A percentile compares a stretch with the other conserved stretches of the same genome.
These are phyloP conservation scores for Linnemannia hyalina DNA, from an alignment of 192 early-diverging fungal species.

Conservation along the genomic window DNA sequence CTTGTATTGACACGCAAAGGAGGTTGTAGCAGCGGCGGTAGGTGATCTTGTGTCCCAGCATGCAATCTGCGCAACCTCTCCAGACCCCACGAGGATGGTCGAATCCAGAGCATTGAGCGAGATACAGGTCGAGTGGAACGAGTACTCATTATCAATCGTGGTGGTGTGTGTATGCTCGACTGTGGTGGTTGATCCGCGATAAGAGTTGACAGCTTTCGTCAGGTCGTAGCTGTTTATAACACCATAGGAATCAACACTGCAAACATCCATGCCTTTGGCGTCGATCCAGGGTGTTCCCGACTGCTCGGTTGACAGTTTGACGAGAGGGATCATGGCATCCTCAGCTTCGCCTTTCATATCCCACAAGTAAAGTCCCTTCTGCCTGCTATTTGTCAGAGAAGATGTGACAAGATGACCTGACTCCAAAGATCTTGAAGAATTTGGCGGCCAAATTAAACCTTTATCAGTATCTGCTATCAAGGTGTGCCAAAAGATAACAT, in stretches of 20 bases:
- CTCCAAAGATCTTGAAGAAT: slow-evolving; percentile 26
- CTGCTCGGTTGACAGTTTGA: not conserved
- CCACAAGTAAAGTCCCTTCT: slow-evolving; percentile 23
- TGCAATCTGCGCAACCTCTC: slow-evolving; percentile 25
- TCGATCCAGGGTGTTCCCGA: slow-evolving; percentile 20
- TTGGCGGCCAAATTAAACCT: not conserved
- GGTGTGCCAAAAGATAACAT: not conserved
- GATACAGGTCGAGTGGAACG: slow-evolving; percentile 23
- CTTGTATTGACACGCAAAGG: not conserved
- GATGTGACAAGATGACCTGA: slow-evolving; percentile 44
- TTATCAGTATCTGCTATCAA: not conserved
- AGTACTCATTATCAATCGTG: slow-evolving; percentile 1
- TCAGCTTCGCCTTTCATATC: slow-evolving; percentile 29
- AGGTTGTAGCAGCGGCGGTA: not conserved
- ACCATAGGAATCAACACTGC: slow-evolving; percentile 23
- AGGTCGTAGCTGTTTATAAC: slow-evolving; percentile 19
- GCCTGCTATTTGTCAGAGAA: not conserved
- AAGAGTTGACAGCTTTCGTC: slow-evolving; percentile 10
- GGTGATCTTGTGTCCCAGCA: slow-evolving; percentile 34
- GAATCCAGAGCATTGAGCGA: slow-evolving; percentile 31
- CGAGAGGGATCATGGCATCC: slow-evolving; percentile 8
- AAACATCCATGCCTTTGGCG: slow-evolving; percentile 27
- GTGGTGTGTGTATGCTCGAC: not conserved
- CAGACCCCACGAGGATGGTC: slow-evolving; percentile 26
- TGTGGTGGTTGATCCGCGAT: not conserved